Conservation (phyloP, 2,329 filamentous ascomycete species). For the Cladosporium sp. region DNA sequence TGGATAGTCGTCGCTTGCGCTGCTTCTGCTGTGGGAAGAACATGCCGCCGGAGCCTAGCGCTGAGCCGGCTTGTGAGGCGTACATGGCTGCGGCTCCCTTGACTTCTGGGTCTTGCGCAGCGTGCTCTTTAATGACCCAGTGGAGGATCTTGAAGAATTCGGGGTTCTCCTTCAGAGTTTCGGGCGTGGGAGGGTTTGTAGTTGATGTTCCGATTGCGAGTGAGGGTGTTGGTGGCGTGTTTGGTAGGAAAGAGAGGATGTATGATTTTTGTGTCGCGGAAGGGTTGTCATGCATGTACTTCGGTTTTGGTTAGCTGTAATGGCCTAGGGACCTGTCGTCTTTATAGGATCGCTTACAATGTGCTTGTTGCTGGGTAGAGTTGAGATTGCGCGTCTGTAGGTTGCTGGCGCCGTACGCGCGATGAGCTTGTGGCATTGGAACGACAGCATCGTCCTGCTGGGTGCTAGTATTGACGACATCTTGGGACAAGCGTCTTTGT, state of each 20-base stretch:
- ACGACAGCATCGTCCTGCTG: conserved; percentile 22
- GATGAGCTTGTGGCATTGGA: conserved; percentile 26
- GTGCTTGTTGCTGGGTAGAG: conserved; percentile 46
- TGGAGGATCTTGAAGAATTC: conserved; percentile 58
- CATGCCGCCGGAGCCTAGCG: conserved; percentile 52
- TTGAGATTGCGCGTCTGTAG: conserved; percentile 37
- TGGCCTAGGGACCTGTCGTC: background rate
- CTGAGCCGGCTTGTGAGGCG: conserved; percentile 58
- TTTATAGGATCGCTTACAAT: conserved; percentile 27
- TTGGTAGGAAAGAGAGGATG: conserved; percentile 58
- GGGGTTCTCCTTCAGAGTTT: conserved; percentile 57
- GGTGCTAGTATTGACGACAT: conserved; percentile 23
- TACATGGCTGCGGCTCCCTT: conserved; percentile 61
- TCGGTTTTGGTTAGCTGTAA: background rate
- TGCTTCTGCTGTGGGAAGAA: conserved; percentile 44
- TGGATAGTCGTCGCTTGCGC: conserved; percentile 25
- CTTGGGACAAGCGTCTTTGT: background rate
- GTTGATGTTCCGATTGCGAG: conserved; percentile 58
- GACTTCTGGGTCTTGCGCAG: conserved; percentile 56
- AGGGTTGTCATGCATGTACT: conserved; percentile 13
- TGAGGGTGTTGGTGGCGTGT: conserved; percentile 52
- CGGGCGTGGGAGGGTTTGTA: conserved; percentile 56
- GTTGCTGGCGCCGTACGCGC: conserved; percentile 27
- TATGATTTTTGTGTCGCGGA: conserved; percentile 9
- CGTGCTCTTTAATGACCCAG: conserved; percentile 55